These are phyloP conservation scores for Penicillium robsamsonii DNA, from an alignment of 495 filamentous ascomycete genomes.

Conservation along the genomic window DNA sequence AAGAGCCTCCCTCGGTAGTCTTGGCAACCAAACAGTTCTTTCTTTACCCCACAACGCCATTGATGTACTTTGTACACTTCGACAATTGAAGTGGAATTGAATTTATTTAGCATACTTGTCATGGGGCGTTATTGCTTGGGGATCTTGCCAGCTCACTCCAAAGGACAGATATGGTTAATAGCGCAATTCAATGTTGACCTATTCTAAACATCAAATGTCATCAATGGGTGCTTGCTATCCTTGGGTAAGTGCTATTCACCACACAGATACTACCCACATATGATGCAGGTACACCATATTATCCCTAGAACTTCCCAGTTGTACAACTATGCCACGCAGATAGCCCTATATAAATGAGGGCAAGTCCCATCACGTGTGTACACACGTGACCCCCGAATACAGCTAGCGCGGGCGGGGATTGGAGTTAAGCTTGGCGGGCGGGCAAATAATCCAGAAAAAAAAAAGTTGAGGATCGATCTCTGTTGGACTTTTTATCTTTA, in stretches of 20 bases:
- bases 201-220: not conserved
- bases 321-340: conserved; percentile 1
- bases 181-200: not conserved
- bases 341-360: conserved; percentile 18
- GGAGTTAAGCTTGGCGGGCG: conserved; percentile 31
- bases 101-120: not conserved
- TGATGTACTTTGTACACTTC: not conserved
- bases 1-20: conserved; percentile 20
- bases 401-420: conserved; percentile 27
- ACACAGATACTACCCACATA: not conserved
- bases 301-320: not conserved
- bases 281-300: not conserved
- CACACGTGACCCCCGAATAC: not conserved
- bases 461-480: conserved; percentile 27
- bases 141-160: not conserved
- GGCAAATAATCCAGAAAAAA: conserved; percentile 32
- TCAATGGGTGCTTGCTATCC: no score
- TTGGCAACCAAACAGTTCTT: conserved; percentile 23
- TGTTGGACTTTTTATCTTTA: conserved; percentile 23
- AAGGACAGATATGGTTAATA: not conserved
- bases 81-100: not conserved
- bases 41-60: conserved; percentile 9
- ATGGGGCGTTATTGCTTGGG: not conserved
- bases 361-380: not conserved
- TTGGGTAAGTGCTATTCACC: not conserved